Evolutionary conservation across 2,329 filamentous ascomycete genomes (phyloP), one percentile per base, ranked within the genome.

Genomic region (Ilyonectria mors-panacis): DNA sequence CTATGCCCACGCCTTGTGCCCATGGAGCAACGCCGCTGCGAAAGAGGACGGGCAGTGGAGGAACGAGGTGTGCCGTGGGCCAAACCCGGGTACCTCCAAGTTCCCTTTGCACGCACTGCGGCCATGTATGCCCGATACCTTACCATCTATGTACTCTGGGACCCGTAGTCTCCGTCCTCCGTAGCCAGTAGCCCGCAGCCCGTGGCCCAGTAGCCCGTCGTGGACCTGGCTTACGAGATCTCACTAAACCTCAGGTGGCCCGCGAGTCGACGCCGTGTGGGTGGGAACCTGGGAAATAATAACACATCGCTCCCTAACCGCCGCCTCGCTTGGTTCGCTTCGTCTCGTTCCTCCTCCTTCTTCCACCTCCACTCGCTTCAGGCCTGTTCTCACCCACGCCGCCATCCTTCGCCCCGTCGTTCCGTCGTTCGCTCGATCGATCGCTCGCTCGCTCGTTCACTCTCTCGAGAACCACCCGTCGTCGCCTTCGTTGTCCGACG

Each of bases 191-290:
- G 51, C 44, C 44, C 50, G 53, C 58, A 54, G 54, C 47, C 61
- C 35, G 55, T 58, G 61, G 61, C 54, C 54, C 45, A 50, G 23
- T 67, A 58, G 55, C 59, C 63, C 55, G 56, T 61, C 60, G 42
- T 42, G 39, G 39, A 42, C 61, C 56, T 62, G 68, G 69, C 69
- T 70, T 66, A 71, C 70, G 66, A 71, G 70, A 72, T 71, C 68
- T 71, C 66, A 67, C 70, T 71, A 67, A 59, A 69, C 70, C 68
- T 70, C 67, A 71, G 63, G 65, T 65, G 69, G 67, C 47, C 59
- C 53, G 47, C 48, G 55, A 68, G 60, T 62, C 47, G 57, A 63
- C 57, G 63, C 59, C 63, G 64, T 65, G 65, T 70, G 66, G 65
- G 65, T 63, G 67, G 67, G 56, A 68, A 56, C 59, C 53, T 61